Conservation (phyloP, 208 protist genomes). For the Trypanosoma avium region DNA sequence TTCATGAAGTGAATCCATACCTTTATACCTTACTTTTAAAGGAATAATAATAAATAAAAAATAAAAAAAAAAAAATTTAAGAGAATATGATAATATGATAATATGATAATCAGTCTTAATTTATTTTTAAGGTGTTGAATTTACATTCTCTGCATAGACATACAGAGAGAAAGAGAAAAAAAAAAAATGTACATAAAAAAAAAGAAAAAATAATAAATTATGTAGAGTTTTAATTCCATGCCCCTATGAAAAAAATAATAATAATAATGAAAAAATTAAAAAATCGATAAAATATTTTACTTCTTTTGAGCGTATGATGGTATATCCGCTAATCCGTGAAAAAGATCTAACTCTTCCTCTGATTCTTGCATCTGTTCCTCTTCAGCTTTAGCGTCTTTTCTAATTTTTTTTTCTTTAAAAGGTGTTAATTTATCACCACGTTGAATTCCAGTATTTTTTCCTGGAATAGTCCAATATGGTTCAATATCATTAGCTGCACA, state of each 20-base stretch:
- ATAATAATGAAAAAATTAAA: slow-evolving; percentile 18
- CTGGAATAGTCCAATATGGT: slow-evolving; percentile 90
- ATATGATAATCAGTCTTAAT: too few relatives aligned
- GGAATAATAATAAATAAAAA: not conserved
- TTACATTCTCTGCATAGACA: not conserved
- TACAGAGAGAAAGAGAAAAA: not conserved
- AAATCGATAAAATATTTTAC: slow-evolving; percentile 24
- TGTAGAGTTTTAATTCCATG: too few relatives aligned
- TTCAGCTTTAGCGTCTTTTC: slow-evolving; percentile 51
- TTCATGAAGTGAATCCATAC: slow-evolving; percentile 73
- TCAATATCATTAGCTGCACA: slow-evolving; percentile 64
- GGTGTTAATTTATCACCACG: slow-evolving; percentile 61
- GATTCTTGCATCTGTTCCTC: slow-evolving; percentile 81
- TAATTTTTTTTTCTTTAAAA: slow-evolving; percentile 22
- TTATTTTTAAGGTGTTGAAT: not conserved
- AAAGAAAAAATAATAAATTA: not conserved
- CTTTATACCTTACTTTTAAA: not conserved
- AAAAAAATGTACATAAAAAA: not conserved
- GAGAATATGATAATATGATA: too few relatives aligned
- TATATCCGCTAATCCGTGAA: slow-evolving; percentile 79
- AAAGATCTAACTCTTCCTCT: slow-evolving; percentile 78
- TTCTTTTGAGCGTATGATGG: slow-evolving; percentile 52
- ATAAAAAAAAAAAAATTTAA: not conserved
- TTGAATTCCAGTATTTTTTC: slow-evolving; percentile 78
- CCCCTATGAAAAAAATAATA: slow-evolving; percentile 8